phyloP scores from a whole-genome alignment of 2,329 filamentous ascomycete genomes.

The Talaromyces marneffei region DNA sequence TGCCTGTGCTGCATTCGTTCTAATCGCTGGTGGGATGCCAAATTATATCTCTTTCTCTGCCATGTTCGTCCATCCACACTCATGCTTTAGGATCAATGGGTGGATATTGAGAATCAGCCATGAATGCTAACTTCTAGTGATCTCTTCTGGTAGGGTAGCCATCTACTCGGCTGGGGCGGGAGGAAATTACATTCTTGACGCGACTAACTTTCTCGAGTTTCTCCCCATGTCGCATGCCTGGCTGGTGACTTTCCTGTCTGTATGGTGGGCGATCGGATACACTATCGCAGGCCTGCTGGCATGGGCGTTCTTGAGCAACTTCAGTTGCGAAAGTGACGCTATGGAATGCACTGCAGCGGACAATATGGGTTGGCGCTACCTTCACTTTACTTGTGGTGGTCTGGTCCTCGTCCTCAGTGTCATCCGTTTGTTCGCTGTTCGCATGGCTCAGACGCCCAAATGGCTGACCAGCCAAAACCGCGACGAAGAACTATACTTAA shows the following conservation, averaged over 20 bases:
- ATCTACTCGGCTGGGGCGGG: conserved; percentile 7
- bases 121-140: too few species aligned
- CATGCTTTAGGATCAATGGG: too few species aligned
- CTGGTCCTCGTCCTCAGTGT: conserved; percentile 5
- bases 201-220: conserved; percentile 7
- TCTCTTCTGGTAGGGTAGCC: neutral
- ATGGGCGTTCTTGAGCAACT: conserved; percentile 6
- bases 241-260: conserved; percentile 6
- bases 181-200: conserved; percentile 10
- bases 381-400: conserved; percentile 3
- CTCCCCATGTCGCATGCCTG: conserved; percentile 5
- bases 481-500: neutral
- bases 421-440: neutral
- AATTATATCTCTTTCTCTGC: conserved; percentile 9
- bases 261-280: conserved; percentile 9
- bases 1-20: conserved; percentile 6
- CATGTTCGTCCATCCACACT: neutral
- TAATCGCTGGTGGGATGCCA: conserved; percentile 10
- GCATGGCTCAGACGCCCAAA: conserved; percentile 6
- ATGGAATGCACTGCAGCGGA: neutral
- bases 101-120: too few species aligned
- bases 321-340: neutral
- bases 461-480: conserved; percentile 5
- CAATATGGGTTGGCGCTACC: conserved; percentile 10
- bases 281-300: conserved; percentile 1